Conservation (phyloP, 768 basidiomycete genomes). For the Nidula microcarpa region DNA sequence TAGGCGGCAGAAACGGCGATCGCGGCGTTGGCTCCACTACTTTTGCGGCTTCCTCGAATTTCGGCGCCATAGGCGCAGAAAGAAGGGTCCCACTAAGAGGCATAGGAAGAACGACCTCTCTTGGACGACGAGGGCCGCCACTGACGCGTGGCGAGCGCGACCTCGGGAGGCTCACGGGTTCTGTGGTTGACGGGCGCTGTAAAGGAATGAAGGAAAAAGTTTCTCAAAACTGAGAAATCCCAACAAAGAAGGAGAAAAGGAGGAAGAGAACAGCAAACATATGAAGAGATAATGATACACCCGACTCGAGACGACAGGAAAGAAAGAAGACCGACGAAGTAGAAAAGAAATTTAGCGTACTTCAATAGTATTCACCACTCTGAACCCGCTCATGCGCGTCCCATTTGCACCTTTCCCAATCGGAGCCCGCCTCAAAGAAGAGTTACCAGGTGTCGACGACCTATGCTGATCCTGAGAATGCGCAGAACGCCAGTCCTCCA, state of each 20-base stretch:
- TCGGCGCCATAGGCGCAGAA: not conserved
- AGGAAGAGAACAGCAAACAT: not conserved
- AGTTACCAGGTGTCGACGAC: not conserved
- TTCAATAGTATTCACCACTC: not conserved
- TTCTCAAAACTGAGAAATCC: not conserved
- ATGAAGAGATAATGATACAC: constrained; percentile 1
- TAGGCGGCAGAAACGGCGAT: constrained; percentile 7
- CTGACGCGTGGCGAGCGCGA: not conserved
- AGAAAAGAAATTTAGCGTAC: constrained; percentile 3
- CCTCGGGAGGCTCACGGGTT: constrained; percentile 1
- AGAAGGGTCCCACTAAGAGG: constrained; percentile 11
- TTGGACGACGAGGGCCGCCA: constrained; percentile 21
- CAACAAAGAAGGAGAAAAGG: not conserved
- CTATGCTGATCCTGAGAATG: not conserved
- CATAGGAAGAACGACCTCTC: constrained; percentile 22
- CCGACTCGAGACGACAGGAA: not conserved
- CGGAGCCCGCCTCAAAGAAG: not conserved
- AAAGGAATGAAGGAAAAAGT: constrained; percentile 1
- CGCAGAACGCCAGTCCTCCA: constrained; percentile 26
- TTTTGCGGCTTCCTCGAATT: not conserved
- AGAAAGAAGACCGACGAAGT: not conserved
- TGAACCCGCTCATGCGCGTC: not conserved
- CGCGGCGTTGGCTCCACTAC: not conserved
- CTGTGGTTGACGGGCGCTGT: constrained; percentile 5
- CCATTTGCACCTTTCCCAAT: not conserved